These are phyloP conservation scores for Filobasidium floriforme DNA, from an alignment of 768 basidiomycete genomes.

Conservation along the genomic window DNA sequence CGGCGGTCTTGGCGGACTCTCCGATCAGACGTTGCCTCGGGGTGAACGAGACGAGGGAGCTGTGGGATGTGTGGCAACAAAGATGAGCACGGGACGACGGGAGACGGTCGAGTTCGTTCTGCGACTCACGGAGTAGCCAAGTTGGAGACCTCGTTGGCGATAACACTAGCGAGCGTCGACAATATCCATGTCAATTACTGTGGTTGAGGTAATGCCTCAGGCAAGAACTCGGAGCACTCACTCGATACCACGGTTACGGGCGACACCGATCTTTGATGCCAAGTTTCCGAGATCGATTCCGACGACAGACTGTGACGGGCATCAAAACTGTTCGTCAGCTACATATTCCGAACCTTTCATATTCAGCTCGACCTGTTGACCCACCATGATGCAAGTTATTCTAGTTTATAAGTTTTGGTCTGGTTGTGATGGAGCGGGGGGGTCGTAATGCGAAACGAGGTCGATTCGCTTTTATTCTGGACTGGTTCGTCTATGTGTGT, in stretches of 20 bases:
- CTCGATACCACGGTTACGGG: slow-evolving; percentile 90
- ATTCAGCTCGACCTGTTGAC: no score
- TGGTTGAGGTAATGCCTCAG: no score
- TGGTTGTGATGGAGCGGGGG: no score
- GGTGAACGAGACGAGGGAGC: slow-evolving; percentile 91
- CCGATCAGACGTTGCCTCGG: slow-evolving; percentile 84
- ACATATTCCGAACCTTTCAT: no score
- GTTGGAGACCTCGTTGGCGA: slow-evolving; percentile 95
- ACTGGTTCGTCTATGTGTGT: no score
- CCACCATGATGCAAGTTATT: no score
- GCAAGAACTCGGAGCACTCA: not conserved
- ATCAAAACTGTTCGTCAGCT: no score
- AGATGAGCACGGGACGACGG: slow-evolving; percentile 6
- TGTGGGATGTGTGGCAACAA: slow-evolving; percentile 38
- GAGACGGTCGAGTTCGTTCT: not conserved
- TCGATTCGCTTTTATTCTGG: no score
- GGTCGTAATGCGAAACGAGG: no score
- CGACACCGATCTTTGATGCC: slow-evolving; percentile 93
- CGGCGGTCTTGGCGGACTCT: slow-evolving; percentile 92
- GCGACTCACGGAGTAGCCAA: slow-evolving; percentile 80
- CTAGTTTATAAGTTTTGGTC: no score
- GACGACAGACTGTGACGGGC: slow-evolving; percentile 55
- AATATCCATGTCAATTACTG: no score
- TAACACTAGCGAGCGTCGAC: slow-evolving; percentile 52
- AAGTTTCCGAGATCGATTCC: slow-evolving; percentile 89